These are phyloP conservation scores for Funneliformis geosporum DNA, from an alignment of 192 early-diverging fungal species.

Conservation along the genomic window DNA sequence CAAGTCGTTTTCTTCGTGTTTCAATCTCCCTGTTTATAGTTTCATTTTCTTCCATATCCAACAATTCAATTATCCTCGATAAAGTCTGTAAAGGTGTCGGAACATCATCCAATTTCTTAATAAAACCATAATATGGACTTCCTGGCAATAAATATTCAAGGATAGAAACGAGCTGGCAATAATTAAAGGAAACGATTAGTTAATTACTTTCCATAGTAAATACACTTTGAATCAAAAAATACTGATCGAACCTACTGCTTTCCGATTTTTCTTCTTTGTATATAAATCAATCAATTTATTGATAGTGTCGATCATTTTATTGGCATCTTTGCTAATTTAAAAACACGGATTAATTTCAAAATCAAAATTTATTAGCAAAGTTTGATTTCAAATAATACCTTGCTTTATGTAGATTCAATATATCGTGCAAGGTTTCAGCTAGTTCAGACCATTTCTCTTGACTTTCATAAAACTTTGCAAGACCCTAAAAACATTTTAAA, in stretches of 20 bases:
- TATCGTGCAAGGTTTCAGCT: conserved; percentile 37
- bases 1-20: conserved; percentile 66
- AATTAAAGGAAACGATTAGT: conserved; percentile 14
- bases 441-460: conserved; percentile 43
- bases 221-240: background rate
- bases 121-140: conserved; percentile 45
- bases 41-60: conserved; percentile 42
- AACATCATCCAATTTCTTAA: conserved; percentile 36
- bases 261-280: conserved; percentile 44
- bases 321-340: conserved; percentile 47
- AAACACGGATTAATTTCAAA: too few relatives aligned
- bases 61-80: conserved; percentile 34
- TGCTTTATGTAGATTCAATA: conserved; percentile 43
- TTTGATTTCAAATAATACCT: background rate
- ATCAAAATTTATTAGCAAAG: too few relatives aligned
- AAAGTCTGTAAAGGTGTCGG: conserved; percentile 43
- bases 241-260: conserved; percentile 33
- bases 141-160: conserved; percentile 48
- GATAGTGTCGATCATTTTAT: conserved; percentile 49
- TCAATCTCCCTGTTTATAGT: conserved; percentile 62
- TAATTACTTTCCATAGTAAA: background rate
- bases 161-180: conserved; percentile 37
- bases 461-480: conserved; percentile 66
- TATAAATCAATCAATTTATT: conserved; percentile 56
- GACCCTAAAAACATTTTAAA: conserved; percentile 39